These are phyloP conservation scores for Ottelia alismoides DNA, from an alignment of 106 monocot species.

Conservation along the genomic window DNA sequence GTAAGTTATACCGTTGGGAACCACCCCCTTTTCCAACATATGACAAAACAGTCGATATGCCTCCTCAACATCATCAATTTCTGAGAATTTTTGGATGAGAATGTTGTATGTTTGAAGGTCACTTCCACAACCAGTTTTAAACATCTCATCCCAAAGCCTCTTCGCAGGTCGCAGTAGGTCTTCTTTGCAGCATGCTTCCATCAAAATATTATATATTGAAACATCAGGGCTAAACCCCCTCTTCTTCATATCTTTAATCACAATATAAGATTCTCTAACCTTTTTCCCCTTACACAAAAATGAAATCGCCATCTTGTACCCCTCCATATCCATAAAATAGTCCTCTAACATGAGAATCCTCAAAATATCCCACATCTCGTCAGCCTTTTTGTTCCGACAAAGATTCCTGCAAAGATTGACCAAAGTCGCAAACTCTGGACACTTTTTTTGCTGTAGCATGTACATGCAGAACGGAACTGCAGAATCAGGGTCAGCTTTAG, in stretches of 20 bases:
- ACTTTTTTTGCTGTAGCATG: constrained; percentile 44
- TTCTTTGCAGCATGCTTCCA: constrained; percentile 72
- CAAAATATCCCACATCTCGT: constrained; percentile 51
- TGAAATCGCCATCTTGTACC: constrained; percentile 43
- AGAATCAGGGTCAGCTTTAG: constrained; percentile 32
- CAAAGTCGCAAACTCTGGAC: constrained; percentile 30
- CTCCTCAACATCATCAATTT: constrained; percentile 41
- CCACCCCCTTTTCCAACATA: constrained; percentile 45
- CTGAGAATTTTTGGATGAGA: constrained; percentile 61
- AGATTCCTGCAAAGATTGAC: constrained; percentile 37
- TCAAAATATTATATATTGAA: constrained; percentile 55
- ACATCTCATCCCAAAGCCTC: constrained; percentile 98
- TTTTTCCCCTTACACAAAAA: constrained; percentile 59
- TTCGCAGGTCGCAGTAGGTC: constrained; percentile 80
- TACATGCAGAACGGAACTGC: constrained; percentile 45
- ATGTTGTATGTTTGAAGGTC: constrained; percentile 74
- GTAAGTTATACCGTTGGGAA: constrained; percentile 38
- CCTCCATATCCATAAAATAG: constrained; percentile 25
- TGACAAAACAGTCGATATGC: constrained; percentile 38
- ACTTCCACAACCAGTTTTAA: constrained; percentile 44
- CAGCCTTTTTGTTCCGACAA: constrained; percentile 30
- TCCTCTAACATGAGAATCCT: constrained; percentile 36
- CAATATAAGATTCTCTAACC: constrained; percentile 72
- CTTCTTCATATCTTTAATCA: constrained; percentile 74
- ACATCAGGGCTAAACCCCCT: constrained; percentile 44